Conservation (phyloP, 2,329 filamentous ascomycete species). For the Ophiostoma quercus region DNA sequence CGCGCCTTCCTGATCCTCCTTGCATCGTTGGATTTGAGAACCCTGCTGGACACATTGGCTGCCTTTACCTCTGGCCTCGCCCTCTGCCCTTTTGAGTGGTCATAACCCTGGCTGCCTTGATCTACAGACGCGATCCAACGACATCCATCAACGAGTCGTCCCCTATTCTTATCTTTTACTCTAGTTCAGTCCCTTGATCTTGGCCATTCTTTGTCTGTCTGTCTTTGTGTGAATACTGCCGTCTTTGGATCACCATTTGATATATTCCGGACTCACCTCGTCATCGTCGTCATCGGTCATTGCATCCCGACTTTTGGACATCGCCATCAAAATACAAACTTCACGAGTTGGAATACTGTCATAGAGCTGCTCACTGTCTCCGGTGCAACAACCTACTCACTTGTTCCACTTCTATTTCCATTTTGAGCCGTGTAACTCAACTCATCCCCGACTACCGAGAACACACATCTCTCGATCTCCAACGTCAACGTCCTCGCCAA, state of each 20-base stretch:
- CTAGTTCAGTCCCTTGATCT: neutral
- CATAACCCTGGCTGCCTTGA: neutral
- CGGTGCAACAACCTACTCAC: neutral
- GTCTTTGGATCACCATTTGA: neutral
- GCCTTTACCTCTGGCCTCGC: neutral
- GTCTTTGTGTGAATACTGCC: neutral
- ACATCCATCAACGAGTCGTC: neutral
- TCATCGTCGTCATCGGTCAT: neutral
- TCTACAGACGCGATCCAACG: constrained; percentile 1
- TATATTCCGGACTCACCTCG: neutral
- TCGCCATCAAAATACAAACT: neutral
- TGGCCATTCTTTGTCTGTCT: neutral
- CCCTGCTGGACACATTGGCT: constrained; percentile 17
- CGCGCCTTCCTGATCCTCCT: neutral
- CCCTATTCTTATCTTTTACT: neutral
- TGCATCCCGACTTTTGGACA: neutral
- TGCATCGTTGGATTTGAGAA: constrained; percentile 16
- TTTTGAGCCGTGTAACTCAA: constrained; percentile 1
- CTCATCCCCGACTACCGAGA: neutral
- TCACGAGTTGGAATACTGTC: neutral
- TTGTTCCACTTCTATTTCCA: neutral
- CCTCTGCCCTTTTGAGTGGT: neutral
- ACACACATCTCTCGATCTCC: neutral
- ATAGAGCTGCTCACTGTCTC: neutral
- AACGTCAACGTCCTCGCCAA: neutral